Conservation (phyloP, 345 rosid species). For the Alliaria petiolata region DNA sequence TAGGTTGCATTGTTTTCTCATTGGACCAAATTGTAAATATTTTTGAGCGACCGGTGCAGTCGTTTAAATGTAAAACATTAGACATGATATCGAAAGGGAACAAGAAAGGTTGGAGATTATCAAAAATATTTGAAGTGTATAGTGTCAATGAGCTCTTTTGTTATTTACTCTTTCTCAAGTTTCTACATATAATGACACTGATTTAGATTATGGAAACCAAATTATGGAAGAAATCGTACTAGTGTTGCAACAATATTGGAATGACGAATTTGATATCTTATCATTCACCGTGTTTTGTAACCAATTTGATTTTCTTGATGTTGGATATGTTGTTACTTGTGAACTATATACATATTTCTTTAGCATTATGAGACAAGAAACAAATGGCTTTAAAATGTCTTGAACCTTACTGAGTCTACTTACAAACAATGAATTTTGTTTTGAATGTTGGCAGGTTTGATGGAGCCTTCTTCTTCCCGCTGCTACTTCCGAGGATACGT, state of each 20-base stretch:
- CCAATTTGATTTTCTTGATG: background rate
- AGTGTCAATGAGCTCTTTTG: background rate
- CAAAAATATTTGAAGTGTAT: slow-evolving; percentile 9
- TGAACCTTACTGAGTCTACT: slow-evolving; percentile 9
- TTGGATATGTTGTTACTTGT: background rate
- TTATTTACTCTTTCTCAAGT: background rate
- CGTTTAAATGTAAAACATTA: slow-evolving; percentile 15
- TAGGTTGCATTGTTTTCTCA: slow-evolving; percentile 4
- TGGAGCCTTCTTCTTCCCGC: slow-evolving; percentile 11
- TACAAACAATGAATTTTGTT: slow-evolving; percentile 18
- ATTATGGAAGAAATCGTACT: background rate
- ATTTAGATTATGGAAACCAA: background rate
- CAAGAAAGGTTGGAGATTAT: slow-evolving; percentile 5
- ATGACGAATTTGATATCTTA: no score
- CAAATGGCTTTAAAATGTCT: slow-evolving; percentile 4
- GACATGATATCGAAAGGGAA: no score
- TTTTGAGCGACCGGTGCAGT: background rate
- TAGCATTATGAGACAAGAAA: background rate
- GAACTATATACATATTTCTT: slow-evolving; percentile 7
- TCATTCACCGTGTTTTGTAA: no score
- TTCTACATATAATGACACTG: background rate
- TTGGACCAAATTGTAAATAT: slow-evolving; percentile 11
- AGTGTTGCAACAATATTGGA: no score
- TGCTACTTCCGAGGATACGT: slow-evolving; percentile 46
- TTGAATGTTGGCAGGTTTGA: slow-evolving; percentile 22